Evolutionary conservation across 1,139 yeast genomes (phyloP).

Genomic region (Suhomyces wounanorum): DNA sequence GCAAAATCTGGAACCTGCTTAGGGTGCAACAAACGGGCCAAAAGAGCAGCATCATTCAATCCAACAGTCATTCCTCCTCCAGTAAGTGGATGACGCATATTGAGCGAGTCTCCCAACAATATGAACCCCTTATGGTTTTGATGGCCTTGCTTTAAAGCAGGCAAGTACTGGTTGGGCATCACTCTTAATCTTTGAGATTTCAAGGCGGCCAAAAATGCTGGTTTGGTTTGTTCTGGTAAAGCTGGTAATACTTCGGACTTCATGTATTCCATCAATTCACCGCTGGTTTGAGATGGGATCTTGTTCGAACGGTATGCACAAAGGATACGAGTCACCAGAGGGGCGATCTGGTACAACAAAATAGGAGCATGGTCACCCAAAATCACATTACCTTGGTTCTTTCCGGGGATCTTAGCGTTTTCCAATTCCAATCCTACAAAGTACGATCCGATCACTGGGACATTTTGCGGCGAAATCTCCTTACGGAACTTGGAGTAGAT

Average conservation of each 20-base stretch:
- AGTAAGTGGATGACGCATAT: constrained; percentile 97
- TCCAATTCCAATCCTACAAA: constrained; percentile 81
- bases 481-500: constrained; percentile 91
- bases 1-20: constrained; percentile 56
- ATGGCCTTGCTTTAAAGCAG: constrained; percentile 65
- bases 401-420: constrained; percentile 71
- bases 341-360: constrained; percentile 82
- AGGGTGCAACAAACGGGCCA: constrained; percentile 62
- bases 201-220: constrained; percentile 59
- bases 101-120: constrained; percentile 88
- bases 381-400: constrained; percentile 85
- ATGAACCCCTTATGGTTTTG: constrained; percentile 69
- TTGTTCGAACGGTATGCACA: constrained; percentile 81
- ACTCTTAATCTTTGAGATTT: constrained; percentile 59
- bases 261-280: constrained; percentile 65
- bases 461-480: constrained; percentile 56
- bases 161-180: constrained; percentile 93
- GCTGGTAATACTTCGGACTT: constrained; percentile 60
- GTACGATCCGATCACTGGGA: constrained; percentile 74
- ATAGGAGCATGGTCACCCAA: constrained; percentile 88
- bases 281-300: constrained; percentile 66
- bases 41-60: constrained; percentile 75
- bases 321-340: constrained; percentile 79
- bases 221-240: constrained; percentile 63
- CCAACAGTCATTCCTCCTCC: constrained; percentile 99